Evolutionary conservation across 805 yeast species (phyloP), one percentile per base, ranked within the genome.

Genomic region (Torulaspora maleeae): DNA sequence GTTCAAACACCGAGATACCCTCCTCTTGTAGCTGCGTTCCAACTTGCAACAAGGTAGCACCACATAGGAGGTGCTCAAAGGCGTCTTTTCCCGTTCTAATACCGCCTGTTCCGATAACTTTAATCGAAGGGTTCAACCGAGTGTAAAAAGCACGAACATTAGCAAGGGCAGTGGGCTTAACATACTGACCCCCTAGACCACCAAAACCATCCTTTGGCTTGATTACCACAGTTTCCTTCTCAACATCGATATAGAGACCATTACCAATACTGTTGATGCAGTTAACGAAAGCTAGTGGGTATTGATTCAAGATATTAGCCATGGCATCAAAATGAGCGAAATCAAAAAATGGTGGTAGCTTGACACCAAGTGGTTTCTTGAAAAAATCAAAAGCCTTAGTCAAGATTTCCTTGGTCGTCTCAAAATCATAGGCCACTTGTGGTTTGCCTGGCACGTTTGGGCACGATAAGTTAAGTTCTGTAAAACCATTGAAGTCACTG

Each of bases 391-490:
- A 61, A 7, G 54, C 64, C 44, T 52, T 49, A 1, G 52, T 48
- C 38, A 61, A 37, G 27, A 57, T 58, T 44, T 54, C 55, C 27
- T 52, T 41, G 3, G 64, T 56, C 22, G 57, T 41, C 15, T 59
- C 63, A 42, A 58, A 61, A 45, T 61, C 64, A 38, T 61, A 61
- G 4, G 63, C 66, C 27, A 61, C 59, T 45, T 61, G 65, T 38
- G 64, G 66, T 41, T 61, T 59, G 32, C 66, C 66, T 15, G 64
- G 64, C n/a, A 61, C 64, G 36, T 61, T 61, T n/a, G 66, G 66
- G 45, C 64, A 61, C 2, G 66, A 61, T 28, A 60, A 35, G 42
- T 61, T 60, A 19, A 61, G 43, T 43, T 61, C 66, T 2, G 63
- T 58, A 24, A 58, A 42, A 27, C 65, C 66, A 27, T 50, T 41